phyloP scores from a whole-genome alignment of 1,284 basidiomycete species.

The Tylopilus sp. region DNA sequence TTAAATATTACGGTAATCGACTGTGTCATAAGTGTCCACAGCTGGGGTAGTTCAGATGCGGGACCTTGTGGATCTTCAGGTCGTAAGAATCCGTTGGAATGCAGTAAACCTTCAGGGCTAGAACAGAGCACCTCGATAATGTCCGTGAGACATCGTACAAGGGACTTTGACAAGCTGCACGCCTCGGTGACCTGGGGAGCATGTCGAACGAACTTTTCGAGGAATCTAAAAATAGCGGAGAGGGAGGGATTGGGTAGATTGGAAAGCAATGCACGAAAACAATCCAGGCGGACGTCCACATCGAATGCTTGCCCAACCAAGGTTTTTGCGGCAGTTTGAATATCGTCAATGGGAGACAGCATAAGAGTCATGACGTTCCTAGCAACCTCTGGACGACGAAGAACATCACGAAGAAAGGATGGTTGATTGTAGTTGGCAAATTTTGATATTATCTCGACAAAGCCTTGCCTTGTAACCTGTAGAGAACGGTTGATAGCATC shows the following conservation, averaged over 20 bases:
- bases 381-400: slow-evolving; percentile 50
- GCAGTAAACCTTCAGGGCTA: slow-evolving; percentile 64
- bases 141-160: slow-evolving; percentile 89
- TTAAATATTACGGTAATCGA: slow-evolving; percentile 82
- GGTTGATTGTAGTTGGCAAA: slow-evolving; percentile 59
- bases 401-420: slow-evolving; percentile 47
- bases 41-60: slow-evolving; percentile 53
- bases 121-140: slow-evolving; percentile 84
- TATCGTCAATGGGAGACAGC: slow-evolving; percentile 73
- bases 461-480: slow-evolving; percentile 53
- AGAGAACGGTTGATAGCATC: slow-evolving; percentile 59
- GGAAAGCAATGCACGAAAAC: slow-evolving; percentile 73
- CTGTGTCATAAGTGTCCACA: slow-evolving; percentile 83
- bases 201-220: slow-evolving; percentile 62
- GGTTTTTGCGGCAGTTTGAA: slow-evolving; percentile 72
- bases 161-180: slow-evolving; percentile 77
- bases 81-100: slow-evolving; percentile 53
- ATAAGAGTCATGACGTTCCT: slow-evolving; percentile 64
- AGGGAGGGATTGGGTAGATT: slow-evolving; percentile 63
- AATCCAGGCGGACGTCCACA: slow-evolving; percentile 81
- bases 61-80: slow-evolving; percentile 43
- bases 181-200: slow-evolving; percentile 74
- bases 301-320: slow-evolving; percentile 80
- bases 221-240: slow-evolving; percentile 63
- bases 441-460: slow-evolving; percentile 58